phyloP scores from a whole-genome alignment of 2,329 filamentous ascomycete species.

The Arthrinium puccinioides region DNA sequence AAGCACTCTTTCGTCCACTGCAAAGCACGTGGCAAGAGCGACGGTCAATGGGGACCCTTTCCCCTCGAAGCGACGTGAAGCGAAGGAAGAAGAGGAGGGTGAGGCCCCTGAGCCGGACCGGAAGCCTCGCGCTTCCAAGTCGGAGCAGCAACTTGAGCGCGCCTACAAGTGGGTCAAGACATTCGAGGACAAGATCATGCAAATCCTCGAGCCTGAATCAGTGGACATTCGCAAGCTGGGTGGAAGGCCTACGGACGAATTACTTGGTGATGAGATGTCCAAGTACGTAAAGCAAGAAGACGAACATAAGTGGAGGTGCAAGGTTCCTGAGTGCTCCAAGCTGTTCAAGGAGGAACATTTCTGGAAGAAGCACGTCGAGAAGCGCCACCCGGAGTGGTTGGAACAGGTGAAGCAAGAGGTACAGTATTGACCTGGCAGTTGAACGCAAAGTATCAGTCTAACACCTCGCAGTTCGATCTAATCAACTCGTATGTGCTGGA shows the following conservation, averaged over 20 bases:
- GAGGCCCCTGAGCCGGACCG: conserved; percentile 61
- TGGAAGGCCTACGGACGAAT: conserved; percentile 79
- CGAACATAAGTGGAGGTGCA: conserved; percentile 93
- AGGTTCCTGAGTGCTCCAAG: conserved; percentile 91
- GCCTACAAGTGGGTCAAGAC: conserved; percentile 99
- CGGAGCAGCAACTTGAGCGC: conserved; percentile 84
- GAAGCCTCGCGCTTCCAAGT: conserved; percentile 68
- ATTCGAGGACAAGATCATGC: conserved; percentile 92
- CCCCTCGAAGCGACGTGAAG: conserved; percentile 69
- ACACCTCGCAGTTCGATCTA: conserved; percentile 62
- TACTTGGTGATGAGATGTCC: conserved; percentile 73
- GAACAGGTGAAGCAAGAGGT: conserved; percentile 77
- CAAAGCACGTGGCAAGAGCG: conserved; percentile 77
- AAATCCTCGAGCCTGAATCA: conserved; percentile 84
- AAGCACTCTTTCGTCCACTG: conserved; percentile 73
- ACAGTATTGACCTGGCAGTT: conserved; percentile 27
- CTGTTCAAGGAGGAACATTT: conserved; percentile 96
- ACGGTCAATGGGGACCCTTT: conserved; percentile 79
- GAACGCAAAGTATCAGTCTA: conserved; percentile 17
- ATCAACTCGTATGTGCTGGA: conserved; percentile 94
- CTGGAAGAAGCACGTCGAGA: conserved; percentile 97
- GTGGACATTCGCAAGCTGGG: conserved; percentile 87
- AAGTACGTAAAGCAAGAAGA: conserved; percentile 97
- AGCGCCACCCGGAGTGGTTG: conserved; percentile 85
- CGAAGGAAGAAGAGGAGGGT: conserved; percentile 56